Evolutionary conservation across 805 yeast genomes (phyloP).

Genomic region (Yamadazyma sp.): DNA sequence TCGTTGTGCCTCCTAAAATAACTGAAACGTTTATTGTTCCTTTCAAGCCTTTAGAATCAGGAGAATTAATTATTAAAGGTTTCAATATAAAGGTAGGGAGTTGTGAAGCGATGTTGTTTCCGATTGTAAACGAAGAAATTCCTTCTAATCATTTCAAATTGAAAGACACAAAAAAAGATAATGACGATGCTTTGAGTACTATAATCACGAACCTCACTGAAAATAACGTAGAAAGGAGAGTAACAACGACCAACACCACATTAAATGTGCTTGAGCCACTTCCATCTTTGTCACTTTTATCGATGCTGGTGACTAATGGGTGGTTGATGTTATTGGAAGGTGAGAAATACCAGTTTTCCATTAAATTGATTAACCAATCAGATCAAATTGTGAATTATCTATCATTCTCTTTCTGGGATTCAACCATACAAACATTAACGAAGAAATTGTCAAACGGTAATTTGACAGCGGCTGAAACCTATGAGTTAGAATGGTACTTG

Average conservation of each 20-base stretch:
- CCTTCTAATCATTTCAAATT: not conserved
- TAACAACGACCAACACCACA: conserved; percentile 16
- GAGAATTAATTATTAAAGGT: conserved; percentile 49
- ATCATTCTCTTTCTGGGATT: conserved; percentile 65
- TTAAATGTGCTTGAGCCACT: conserved; percentile 45
- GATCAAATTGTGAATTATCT: conserved; percentile 53
- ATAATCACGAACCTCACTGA: conserved; percentile 25
- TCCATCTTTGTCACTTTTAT: conserved; percentile 56
- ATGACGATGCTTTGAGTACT: conserved; percentile 1
- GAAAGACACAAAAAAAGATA: conserved; percentile 2
- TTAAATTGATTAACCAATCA: conserved; percentile 58
- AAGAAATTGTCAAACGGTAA: conserved; percentile 44
- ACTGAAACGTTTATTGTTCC: conserved; percentile 39
- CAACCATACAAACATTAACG: conserved; percentile 64
- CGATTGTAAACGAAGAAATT: conserved; percentile 32
- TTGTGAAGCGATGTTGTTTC: conserved; percentile 46
- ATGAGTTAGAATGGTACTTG: conserved; percentile 72
- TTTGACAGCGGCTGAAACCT: conserved; percentile 55
- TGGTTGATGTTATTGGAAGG: conserved; percentile 82
- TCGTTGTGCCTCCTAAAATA: conserved; percentile 27
- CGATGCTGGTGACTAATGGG: conserved; percentile 54
- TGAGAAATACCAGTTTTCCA: conserved; percentile 50
- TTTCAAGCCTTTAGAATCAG: conserved; percentile 48
- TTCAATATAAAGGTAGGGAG: conserved; percentile 49
- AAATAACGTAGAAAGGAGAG: conserved; percentile 17